Conservation (phyloP, 1,284 basidiomycete genomes). For the Rhizoctonia solani region DNA sequence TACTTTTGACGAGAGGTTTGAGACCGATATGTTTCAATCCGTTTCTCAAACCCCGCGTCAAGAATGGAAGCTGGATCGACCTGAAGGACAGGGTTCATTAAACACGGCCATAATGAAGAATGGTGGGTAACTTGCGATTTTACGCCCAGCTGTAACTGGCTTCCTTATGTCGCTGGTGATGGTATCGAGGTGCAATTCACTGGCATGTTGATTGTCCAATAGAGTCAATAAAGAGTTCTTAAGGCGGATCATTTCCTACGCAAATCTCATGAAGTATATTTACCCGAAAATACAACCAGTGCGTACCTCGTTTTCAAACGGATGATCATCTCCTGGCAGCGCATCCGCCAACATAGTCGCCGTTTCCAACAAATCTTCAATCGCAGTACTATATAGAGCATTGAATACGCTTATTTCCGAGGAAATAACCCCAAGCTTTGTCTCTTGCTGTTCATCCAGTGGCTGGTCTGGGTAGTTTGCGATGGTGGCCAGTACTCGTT, state of each 20-base stretch:
- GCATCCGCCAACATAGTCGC: slow-evolving; percentile 57
- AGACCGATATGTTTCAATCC: slow-evolving; percentile 54
- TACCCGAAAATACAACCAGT: slow-evolving; percentile 48
- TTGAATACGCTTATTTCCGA: slow-evolving; percentile 28
- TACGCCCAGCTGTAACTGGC: slow-evolving; percentile 55
- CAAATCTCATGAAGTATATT: not conserved
- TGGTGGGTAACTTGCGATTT: slow-evolving; percentile 55
- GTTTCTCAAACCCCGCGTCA: slow-evolving; percentile 50
- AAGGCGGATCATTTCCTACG: slow-evolving; percentile 60
- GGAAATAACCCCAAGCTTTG: slow-evolving; percentile 15
- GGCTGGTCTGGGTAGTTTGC: slow-evolving; percentile 65
- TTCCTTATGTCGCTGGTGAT: slow-evolving; percentile 60
- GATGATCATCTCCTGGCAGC: slow-evolving; percentile 61
- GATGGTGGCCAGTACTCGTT: slow-evolving; percentile 46
- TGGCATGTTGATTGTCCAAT: slow-evolving; percentile 64
- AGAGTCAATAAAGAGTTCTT: slow-evolving; percentile 67
- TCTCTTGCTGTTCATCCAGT: slow-evolving; percentile 45
- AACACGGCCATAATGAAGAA: not conserved
- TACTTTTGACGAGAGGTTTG: slow-evolving; percentile 78
- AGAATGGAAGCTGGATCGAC: slow-evolving; percentile 55
- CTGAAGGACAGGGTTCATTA: slow-evolving; percentile 45
- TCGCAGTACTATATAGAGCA: slow-evolving; percentile 26
- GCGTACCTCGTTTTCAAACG: slow-evolving; percentile 55
- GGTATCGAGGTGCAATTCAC: slow-evolving; percentile 58
- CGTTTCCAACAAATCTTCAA: slow-evolving; percentile 28